A percentile compares a stretch with the other conserved stretches of the same genome.
phyloP scores from a whole-genome alignment of 768 basidiomycete genomes.

The Pholiota conissans region DNA sequence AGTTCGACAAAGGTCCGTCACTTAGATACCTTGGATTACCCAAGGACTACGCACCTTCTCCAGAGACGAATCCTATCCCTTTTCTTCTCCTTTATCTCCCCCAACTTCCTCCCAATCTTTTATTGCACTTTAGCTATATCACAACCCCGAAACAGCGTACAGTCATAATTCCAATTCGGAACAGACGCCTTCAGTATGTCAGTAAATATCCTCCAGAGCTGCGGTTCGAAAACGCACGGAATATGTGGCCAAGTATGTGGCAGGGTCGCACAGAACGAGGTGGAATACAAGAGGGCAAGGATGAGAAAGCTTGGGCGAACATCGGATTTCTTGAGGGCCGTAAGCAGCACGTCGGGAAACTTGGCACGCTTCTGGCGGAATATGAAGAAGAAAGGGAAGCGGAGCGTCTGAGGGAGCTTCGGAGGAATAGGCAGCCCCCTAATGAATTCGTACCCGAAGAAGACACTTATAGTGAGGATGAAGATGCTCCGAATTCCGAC shows the following conservation, averaged over 20 bases:
- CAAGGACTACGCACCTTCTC: constrained; percentile 58
- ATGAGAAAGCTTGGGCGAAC: constrained; percentile 72
- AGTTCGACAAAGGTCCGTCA: constrained; percentile 34
- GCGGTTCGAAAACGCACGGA: constrained; percentile 49
- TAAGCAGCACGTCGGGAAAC: constrained; percentile 63
- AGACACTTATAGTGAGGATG: constrained; percentile 60
- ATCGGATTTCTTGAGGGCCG: constrained; percentile 58
- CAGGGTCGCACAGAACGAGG: constrained; percentile 45
- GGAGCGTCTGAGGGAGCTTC: constrained; percentile 51
- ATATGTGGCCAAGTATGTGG: constrained; percentile 71
- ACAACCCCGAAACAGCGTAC: constrained; percentile 70
- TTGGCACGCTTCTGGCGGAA: constrained; percentile 62
- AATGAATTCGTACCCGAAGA: constrained; percentile 66
- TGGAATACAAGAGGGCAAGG: constrained; percentile 53
- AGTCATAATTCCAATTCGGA: constrained; percentile 62
- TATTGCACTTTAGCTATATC: constrained; percentile 41
- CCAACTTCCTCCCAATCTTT: constrained; percentile 68
- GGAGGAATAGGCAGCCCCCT: constrained; percentile 38
- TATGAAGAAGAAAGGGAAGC: constrained; percentile 82
- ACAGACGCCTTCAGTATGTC: constrained; percentile 67
- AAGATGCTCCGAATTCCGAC: constrained; percentile 7
- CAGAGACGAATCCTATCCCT: constrained; percentile 52
- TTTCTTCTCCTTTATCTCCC: constrained; percentile 63
- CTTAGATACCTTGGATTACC: constrained; percentile 59
- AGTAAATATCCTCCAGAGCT: constrained; percentile 57